Evolutionary conservation across 2,329 filamentous ascomycete genomes (phyloP).

Genomic region (Pseudogymnoascus sp.): DNA sequence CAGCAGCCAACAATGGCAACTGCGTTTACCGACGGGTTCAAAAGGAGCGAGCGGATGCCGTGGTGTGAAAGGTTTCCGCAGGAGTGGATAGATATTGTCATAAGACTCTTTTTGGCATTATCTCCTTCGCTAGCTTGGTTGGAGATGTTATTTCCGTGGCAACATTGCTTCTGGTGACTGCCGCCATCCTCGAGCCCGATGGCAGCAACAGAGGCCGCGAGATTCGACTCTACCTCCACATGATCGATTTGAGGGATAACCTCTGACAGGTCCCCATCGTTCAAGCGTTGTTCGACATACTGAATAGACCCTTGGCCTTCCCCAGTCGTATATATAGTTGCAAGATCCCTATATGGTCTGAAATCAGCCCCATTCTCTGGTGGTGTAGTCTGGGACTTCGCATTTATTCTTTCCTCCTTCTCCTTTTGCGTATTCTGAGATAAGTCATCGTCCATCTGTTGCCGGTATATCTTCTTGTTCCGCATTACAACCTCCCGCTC

Average conservation of each 20-base stretch:
- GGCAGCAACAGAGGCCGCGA: neutral
- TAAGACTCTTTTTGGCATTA: conserved; percentile 39
- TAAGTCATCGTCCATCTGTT: conserved; percentile 17
- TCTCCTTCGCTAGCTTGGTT: conserved; percentile 20
- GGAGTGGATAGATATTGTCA: conserved; percentile 93
- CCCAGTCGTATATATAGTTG: conserved; percentile 45
- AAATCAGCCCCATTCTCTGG: conserved; percentile 35
- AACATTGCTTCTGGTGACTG: conserved; percentile 13
- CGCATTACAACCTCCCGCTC: conserved; percentile 64
- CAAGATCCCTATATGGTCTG: conserved; percentile 42
- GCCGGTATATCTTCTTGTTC: conserved; percentile 72
- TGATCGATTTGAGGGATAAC: conserved; percentile 56
- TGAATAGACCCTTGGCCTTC: conserved; percentile 63
- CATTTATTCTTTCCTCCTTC: conserved; percentile 33
- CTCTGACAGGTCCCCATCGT: conserved; percentile 62
- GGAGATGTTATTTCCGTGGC: neutral
- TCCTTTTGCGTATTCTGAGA: conserved; percentile 38
- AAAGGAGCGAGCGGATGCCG: conserved; percentile 73
- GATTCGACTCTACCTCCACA: conserved; percentile 23
- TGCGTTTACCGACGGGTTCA: conserved; percentile 79
- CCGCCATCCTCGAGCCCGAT: neutral
- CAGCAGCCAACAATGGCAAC: conserved; percentile 96
- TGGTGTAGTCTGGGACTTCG: conserved; percentile 25
- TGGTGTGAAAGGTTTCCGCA: conserved; percentile 97
- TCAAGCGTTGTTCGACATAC: conserved; percentile 67